Base-by-base conservation (phyloP, 1,284 basidiomycete species). In the Singerocomus inundabilis region DNA sequence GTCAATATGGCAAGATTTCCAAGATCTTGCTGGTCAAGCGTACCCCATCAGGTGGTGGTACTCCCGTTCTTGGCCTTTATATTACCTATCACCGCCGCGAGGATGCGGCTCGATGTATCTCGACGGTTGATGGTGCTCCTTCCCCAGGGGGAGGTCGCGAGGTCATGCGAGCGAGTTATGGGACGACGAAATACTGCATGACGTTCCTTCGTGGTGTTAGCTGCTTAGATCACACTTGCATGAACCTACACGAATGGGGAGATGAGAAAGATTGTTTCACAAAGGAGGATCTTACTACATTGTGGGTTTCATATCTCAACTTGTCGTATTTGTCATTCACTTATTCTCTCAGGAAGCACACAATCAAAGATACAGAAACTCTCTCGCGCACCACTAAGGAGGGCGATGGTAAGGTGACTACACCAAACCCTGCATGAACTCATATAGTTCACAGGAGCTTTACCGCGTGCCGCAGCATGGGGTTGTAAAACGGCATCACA, bases 111-210 rank as follows among this genome's bases (percentile, higher is more conserved):
- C 84, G 93, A 26, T 92, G 93, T 43, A 98, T 99, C 51, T 77
- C 87, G 13, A 92, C 93, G 12, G 88, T 99, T 29, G 97, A 99
- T 70, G 95, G 96, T 4, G 85, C 91, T 32, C 76, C 86, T 12
- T 88, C 91, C 11, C 91, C 93, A 15, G 85, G 93, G 49, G 80
- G 91, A 54, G 79, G 86, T 59, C 72, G 84, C 59, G 79, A 93
- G 56, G 77, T 91, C 35, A 87, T 99, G 79, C 82, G 92, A 53
- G 96, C 95, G 11, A 96, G 92, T 65, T 89, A 94, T 70, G 97
- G 97, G 21, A 98, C 95, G 21, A 97, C 96, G 31, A 94, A 98
- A 69, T 99, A 99, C 68, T 99, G 97, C 72, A 95, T 98, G 78
- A 79, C 88, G 10, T 99, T 98, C 69, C 78, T 99, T 57, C 90